phyloP scores from a whole-genome alignment of 768 basidiomycete genomes.

The Calocera cornea region DNA sequence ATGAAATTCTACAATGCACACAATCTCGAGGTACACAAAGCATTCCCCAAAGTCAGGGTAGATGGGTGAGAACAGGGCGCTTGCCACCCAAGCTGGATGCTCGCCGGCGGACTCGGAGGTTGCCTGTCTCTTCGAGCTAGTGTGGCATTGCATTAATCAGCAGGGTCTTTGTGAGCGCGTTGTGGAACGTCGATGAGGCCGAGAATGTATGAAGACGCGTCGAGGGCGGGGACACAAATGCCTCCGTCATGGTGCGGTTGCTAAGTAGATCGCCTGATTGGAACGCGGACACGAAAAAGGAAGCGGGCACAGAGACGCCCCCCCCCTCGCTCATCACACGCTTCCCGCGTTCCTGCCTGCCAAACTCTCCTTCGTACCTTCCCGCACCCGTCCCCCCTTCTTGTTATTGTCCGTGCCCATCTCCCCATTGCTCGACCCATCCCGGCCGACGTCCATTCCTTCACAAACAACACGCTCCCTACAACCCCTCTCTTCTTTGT shows the following conservation, averaged over 20 bases:
- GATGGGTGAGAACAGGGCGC: too few relatives aligned
- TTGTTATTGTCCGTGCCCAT: neutral
- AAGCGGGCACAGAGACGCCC: neutral
- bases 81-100: too few relatives aligned
- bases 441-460: neutral
- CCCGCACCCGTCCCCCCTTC: neutral
- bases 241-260: neutral
- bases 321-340: neutral
- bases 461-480: neutral
- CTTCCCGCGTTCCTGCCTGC: neutral
- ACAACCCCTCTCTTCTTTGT: neutral
- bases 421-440: neutral
- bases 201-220: too few relatives aligned
- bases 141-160: too few relatives aligned
- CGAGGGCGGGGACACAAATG: neutral
- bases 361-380: neutral
- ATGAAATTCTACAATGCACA: too few relatives aligned
- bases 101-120: too few relatives aligned
- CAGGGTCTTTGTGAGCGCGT: too few relatives aligned
- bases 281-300: conserved; percentile 1
- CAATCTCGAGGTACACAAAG: too few relatives aligned
- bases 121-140: too few relatives aligned
- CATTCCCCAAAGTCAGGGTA: too few relatives aligned
- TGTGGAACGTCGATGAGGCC: too few relatives aligned
- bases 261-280: neutral